A percentile compares a stretch with the other conserved stretches of the same genome.
These are phyloP conservation scores for Chrysophaeum taylorii DNA, from an alignment of 352 stramenopile species.

Conservation along the genomic window DNA sequence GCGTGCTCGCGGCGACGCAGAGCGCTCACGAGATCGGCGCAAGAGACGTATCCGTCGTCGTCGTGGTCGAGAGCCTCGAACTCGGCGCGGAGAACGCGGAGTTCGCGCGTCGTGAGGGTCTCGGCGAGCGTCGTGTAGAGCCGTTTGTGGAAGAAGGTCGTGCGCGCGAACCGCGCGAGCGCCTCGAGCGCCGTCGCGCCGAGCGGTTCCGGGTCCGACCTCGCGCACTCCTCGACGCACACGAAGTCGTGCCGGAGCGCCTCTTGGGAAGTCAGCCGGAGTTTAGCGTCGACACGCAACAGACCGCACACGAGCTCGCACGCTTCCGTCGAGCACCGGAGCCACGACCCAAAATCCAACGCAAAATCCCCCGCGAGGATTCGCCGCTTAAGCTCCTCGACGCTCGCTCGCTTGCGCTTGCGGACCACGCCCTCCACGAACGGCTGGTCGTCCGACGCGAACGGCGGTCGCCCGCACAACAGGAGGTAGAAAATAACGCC, in stretches of 20 bases:
- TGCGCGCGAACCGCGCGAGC: not conserved
- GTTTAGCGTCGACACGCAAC: not conserved
- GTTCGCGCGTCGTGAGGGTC: not conserved
- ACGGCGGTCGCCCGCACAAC: conserved; percentile 40
- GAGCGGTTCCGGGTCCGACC: not conserved
- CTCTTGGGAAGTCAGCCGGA: not conserved
- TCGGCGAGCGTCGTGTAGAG: not conserved
- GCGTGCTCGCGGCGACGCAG: not conserved
- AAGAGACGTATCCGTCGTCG: not conserved
- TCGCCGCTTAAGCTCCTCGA: not conserved
- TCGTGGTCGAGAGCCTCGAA: not conserved
- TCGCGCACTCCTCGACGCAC: not conserved
- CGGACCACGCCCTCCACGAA: not conserved
- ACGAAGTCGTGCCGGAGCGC: not conserved
- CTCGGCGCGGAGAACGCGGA: not conserved
- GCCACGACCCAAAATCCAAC: not conserved
- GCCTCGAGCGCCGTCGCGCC: not conserved
- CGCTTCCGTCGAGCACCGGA: not conserved
- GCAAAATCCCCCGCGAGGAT: not conserved
- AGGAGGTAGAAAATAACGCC: conserved; percentile 55
- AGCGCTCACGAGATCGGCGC: not conserved
- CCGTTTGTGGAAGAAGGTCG: conserved; percentile 9
- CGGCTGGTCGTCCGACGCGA: conserved; percentile 8
- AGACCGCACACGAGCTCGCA: not conserved
- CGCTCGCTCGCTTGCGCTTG: not conserved